Evolutionary conservation across 106 monocot genomes (phyloP).

Genomic region (Cymbidium sinense): DNA sequence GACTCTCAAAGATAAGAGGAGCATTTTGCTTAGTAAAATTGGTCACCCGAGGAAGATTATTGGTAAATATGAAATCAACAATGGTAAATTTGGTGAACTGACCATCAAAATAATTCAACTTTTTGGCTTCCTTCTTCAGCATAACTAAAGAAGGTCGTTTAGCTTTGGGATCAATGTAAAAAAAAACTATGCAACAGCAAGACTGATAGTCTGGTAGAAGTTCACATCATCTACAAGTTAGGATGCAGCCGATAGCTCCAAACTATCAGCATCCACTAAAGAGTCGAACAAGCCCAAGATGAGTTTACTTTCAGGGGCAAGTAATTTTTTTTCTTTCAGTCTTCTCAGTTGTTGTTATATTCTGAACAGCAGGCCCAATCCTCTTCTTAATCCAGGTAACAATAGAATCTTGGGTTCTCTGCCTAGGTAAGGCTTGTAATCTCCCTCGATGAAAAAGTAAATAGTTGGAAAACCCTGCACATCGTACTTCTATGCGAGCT

Average conservation of each 20-base stretch:
- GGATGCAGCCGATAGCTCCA: slow-evolving; percentile 75
- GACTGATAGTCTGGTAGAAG: slow-evolving; percentile 76
- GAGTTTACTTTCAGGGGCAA: too few relatives aligned
- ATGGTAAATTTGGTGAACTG: slow-evolving; percentile 60
- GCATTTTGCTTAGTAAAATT: slow-evolving; percentile 72
- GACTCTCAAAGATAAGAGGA: slow-evolving; percentile 67
- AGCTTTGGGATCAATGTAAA: slow-evolving; percentile 65
- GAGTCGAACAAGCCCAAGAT: too few relatives aligned
- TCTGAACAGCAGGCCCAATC: too few relatives aligned
- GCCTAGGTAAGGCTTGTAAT: too few relatives aligned
- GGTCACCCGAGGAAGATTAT: slow-evolving; percentile 82
- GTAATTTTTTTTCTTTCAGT: too few relatives aligned
- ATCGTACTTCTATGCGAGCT: too few relatives aligned
- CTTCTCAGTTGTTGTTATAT: too few relatives aligned
- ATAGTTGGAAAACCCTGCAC: too few relatives aligned
- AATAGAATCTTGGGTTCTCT: too few relatives aligned
- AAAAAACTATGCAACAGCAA: slow-evolving; percentile 87
- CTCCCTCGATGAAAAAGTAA: too few relatives aligned
- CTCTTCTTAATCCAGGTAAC: too few relatives aligned
- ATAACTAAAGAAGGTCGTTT: slow-evolving; percentile 65
- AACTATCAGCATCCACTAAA: slow-evolving; percentile 66
- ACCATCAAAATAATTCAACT: slow-evolving; percentile 55
- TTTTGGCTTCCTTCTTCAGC: not conserved
- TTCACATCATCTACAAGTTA: slow-evolving; percentile 77
- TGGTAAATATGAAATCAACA: slow-evolving; percentile 72